A percentile compares a stretch with the other conserved stretches of the same genome.
These are phyloP conservation scores for Trichoderma simmonsii DNA, from an alignment of 2,329 filamentous ascomycete genomes.

Conservation along the genomic window DNA sequence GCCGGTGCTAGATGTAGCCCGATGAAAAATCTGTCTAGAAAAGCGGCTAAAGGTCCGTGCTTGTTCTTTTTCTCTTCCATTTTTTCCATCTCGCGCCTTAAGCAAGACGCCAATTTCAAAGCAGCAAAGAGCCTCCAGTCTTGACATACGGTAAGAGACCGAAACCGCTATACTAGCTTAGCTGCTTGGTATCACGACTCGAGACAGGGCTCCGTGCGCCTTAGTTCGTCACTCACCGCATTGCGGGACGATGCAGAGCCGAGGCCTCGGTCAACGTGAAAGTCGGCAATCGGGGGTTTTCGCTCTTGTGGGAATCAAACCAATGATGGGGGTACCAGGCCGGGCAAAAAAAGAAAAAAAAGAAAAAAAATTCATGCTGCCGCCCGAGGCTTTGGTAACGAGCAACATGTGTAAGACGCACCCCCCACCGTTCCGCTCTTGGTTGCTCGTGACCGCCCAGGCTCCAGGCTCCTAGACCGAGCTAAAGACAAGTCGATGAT, in stretches of 20 bases:
- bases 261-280: conserved; percentile 14
- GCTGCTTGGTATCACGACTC: conserved; percentile 4
- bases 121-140: neutral
- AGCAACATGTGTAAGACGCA: neutral
- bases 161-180: neutral
- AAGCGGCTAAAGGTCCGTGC: neutral
- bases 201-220: neutral
- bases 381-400: conserved; percentile 11
- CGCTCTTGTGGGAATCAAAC: neutral
- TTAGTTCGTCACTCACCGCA: conserved; percentile 9
- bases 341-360: neutral
- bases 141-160: neutral
- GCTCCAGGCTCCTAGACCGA: neutral
- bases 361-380: neutral
- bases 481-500: conserved; percentile 3
- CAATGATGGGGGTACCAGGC: neutral
- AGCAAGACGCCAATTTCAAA: neutral
- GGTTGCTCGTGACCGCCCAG: conserved; percentile 7
- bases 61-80: neutral
- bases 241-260: conserved; percentile 16
- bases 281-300: conserved; percentile 4
- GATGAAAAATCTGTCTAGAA: neutral
- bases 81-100: neutral
- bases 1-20: neutral
- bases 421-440: neutral